Conservation (phyloP, 192 early-diverging fungal genomes). For the Chytriomyces sp. region DNA sequence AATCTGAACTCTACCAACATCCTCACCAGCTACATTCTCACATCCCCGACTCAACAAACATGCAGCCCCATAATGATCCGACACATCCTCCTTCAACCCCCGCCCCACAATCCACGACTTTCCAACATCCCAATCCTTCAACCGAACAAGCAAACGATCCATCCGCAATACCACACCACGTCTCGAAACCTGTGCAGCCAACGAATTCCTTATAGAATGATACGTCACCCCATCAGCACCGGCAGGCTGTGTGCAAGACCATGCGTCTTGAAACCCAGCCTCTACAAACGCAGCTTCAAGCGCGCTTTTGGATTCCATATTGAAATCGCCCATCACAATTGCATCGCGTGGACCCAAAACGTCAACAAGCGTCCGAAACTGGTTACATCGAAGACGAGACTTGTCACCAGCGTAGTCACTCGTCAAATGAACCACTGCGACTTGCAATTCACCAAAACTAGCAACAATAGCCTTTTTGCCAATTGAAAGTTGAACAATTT, state of each 20-base stretch:
- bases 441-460: background rate
- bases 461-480: slow-evolving; percentile 7
- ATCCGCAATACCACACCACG: background rate
- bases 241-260: background rate
- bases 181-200: background rate
- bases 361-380: background rate
- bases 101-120: slow-evolving; percentile 1
- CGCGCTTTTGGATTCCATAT: background rate
- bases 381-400: background rate
- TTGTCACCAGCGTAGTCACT: background rate
- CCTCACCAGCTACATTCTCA: background rate
- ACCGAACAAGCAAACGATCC: slow-evolving; percentile 12
- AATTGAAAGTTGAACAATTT: background rate
- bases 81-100: background rate
- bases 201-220: background rate
- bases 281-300: background rate
- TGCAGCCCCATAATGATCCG: slow-evolving; percentile 29
- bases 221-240: background rate
- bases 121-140: background rate
- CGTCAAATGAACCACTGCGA: background rate
- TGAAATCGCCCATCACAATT: slow-evolving; percentile 5
- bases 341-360: background rate
- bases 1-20: too few species aligned
- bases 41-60: background rate
- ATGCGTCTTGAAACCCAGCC: background rate